Evolutionary conservation across 441 rosid species (phyloP).

Genomic region (Adansonia grandidieri): DNA sequence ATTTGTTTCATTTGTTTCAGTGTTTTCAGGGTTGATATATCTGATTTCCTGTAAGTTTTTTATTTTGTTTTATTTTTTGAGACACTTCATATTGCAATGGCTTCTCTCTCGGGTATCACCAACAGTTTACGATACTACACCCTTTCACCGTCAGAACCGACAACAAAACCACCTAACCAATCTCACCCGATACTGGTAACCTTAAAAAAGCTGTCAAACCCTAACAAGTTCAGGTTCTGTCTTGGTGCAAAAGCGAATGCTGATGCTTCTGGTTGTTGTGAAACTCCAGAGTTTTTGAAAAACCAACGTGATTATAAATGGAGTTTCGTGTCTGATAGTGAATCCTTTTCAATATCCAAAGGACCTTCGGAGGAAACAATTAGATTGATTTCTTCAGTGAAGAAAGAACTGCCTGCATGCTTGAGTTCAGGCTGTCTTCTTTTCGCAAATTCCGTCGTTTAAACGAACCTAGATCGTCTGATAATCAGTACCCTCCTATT

Average conservation of each 20-base stretch:
- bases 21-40: too few species aligned
- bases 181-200: neutral
- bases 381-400: conserved; percentile 57
- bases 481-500: neutral
- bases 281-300: neutral
- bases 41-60: too few species aligned
- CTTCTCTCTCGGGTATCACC: too few species aligned
- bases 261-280: neutral
- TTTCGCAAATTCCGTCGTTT: conserved; percentile 63
- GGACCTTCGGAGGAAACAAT: conserved; percentile 55
- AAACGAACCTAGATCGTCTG: conserved; percentile 57
- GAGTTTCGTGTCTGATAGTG: neutral
- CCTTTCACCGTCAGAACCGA: too few species aligned
- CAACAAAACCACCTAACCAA: neutral
- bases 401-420: conserved; percentile 93
- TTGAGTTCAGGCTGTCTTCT: conserved; percentile 72
- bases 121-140: too few species aligned
- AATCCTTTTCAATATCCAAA: neutral
- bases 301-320: neutral
- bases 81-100: too few species aligned
- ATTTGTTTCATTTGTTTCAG: too few species aligned
- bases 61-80: too few species aligned
- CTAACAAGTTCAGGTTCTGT: neutral
- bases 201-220: neutral
- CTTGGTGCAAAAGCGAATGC: neutral